Evolutionary conservation across 352 stramenopile species (phyloP).

Genomic region (Phytophthora ramorum): DNA sequence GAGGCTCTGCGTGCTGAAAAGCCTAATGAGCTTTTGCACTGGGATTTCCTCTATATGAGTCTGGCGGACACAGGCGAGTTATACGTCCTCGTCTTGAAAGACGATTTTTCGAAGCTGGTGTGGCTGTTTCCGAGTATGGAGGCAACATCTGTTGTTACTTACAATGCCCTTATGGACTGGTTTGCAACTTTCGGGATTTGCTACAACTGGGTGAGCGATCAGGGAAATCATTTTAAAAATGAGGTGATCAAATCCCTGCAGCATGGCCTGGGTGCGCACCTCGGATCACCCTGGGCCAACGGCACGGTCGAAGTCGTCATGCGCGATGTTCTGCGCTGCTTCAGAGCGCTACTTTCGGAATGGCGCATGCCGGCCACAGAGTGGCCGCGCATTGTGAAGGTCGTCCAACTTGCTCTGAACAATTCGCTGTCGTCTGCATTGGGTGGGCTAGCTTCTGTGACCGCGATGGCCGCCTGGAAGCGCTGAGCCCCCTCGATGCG

Average conservation of each 20-base stretch:
- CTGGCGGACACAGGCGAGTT: background rate
- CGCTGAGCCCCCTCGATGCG: background rate
- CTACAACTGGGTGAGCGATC: constrained; percentile 32
- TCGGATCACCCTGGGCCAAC: constrained; percentile 48
- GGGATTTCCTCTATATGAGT: constrained; percentile 36
- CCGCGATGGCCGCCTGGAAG: constrained; percentile 4
- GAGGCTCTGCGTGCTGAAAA: constrained; percentile 29
- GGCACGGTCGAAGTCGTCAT: constrained; percentile 42
- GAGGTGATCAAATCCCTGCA: constrained; percentile 20
- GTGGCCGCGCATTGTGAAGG: constrained; percentile 3
- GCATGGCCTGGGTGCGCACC: constrained; percentile 14
- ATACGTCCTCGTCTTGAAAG: constrained; percentile 42
- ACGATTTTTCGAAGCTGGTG: constrained; percentile 36
- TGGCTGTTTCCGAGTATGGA: constrained; percentile 22
- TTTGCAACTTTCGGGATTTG: constrained; percentile 35
- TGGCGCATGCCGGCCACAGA: background rate
- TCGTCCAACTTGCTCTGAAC: constrained; percentile 1
- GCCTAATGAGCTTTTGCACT: constrained; percentile 48
- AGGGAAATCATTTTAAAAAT: constrained; percentile 42
- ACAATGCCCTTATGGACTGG: constrained; percentile 21
- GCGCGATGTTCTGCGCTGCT: constrained; percentile 23
- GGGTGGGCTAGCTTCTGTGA: background rate
- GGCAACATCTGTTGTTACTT: constrained; percentile 5
- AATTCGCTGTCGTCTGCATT: background rate
- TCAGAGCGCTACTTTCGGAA: constrained; percentile 1